Percentiles rank a stretch among this genome's conserved stretches.
phyloP scores from a whole-genome alignment of 345 rosid genomes.

The Hibiscus tridactylites region DNA sequence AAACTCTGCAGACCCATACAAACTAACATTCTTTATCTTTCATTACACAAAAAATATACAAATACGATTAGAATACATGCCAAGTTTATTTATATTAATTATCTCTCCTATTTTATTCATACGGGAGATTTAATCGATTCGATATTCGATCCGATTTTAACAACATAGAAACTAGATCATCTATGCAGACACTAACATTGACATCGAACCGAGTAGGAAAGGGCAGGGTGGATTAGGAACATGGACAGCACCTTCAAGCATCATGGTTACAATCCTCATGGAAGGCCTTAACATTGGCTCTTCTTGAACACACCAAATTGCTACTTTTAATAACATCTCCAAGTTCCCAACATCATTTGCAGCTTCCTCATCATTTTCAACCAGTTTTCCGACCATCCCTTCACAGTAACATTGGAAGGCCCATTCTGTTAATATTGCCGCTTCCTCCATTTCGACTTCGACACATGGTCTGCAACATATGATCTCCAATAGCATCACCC shows the following conservation, averaged over 20 bases:
- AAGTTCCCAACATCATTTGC: neutral
- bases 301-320: slow-evolving; percentile 13
- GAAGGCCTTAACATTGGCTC: slow-evolving; percentile 8
- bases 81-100: too few species aligned
- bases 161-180: neutral
- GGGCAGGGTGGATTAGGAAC: slow-evolving; percentile 12
- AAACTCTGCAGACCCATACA: too few species aligned
- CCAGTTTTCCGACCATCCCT: neutral
- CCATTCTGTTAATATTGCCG: slow-evolving; percentile 12
- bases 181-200: neutral
- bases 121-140: too few species aligned
- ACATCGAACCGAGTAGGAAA: neutral
- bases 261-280: slow-evolving; percentile 12
- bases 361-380: slow-evolving; percentile 12
- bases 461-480: slow-evolving; percentile 11
- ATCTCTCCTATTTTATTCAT: too few species aligned
- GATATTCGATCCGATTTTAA: neutral
- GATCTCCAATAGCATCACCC: slow-evolving; percentile 28
- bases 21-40: too few species aligned
- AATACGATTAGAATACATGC: too few species aligned
- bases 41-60: too few species aligned
- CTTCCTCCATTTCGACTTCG: slow-evolving; percentile 11
- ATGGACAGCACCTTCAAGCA: slow-evolving; percentile 12
- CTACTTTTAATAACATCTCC: slow-evolving; percentile 5
- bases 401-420: slow-evolving; percentile 8